phyloP scores from a whole-genome alignment of 2,329 filamentous ascomycete species.

The Ustulina deusta region DNA sequence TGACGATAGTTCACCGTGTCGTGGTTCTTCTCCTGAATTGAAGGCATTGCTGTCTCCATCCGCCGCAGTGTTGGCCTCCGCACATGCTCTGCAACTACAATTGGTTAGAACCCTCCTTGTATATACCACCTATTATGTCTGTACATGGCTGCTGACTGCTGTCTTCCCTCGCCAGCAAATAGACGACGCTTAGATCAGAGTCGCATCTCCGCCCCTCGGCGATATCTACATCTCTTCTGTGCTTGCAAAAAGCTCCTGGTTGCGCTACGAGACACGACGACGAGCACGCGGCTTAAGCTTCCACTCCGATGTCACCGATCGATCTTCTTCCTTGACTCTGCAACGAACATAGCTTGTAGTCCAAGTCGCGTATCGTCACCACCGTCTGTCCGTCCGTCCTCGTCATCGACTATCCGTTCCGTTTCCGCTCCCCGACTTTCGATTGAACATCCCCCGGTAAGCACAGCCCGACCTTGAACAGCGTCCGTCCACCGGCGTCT shows the following conservation, averaged over 20 bases:
- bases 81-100: background rate
- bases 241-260: slow-evolving; percentile 8
- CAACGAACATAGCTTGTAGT: background rate
- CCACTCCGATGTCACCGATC: background rate
- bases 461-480: background rate
- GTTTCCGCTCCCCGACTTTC: background rate
- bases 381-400: background rate
- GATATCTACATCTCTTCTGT: background rate
- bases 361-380: slow-evolving; percentile 3
- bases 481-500: background rate
- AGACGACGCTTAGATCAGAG: background rate
- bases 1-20: slow-evolving; percentile 4
- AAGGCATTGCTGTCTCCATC: background rate
- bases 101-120: slow-evolving; percentile 19
- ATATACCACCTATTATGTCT: background rate
- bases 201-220: background rate
- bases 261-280: background rate
- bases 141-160: slow-evolving; percentile 12
- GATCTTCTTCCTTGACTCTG: background rate
- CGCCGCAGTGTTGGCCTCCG: background rate
- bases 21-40: background rate
- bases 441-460: no score
- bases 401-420: background rate
- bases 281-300: background rate
- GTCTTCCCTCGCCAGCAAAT: background rate